These are phyloP conservation scores for Ceratocystis harringtonii DNA, from an alignment of 2,329 filamentous ascomycete genomes.

Conservation along the genomic window DNA sequence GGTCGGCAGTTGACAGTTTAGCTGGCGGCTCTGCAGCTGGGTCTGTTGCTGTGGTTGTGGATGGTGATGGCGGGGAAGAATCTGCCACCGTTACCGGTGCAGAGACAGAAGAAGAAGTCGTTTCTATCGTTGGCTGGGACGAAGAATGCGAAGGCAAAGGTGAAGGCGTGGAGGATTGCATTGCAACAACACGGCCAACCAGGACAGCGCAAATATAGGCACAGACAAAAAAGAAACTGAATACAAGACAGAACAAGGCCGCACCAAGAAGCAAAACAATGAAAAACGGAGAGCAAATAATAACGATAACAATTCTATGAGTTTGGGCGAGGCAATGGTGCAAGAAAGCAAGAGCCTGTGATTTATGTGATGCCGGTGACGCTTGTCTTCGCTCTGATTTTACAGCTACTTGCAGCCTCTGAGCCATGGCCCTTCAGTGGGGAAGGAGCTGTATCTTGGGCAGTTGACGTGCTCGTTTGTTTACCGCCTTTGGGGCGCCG, in stretches of 20 bases:
- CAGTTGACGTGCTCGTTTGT: not conserved
- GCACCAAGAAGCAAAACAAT: slow-evolving; percentile 6
- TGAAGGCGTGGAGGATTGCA: slow-evolving; percentile 6
- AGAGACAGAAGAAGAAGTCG: not conserved
- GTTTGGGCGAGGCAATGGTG: not conserved
- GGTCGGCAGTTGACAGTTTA: not conserved
- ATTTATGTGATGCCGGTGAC: not conserved
- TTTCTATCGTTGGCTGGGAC: not conserved
- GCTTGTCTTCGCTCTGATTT: not conserved
- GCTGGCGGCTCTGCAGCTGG: not conserved
- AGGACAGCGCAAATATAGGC: slow-evolving; percentile 11
- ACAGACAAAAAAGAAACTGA: slow-evolving; percentile 13
- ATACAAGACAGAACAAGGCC: slow-evolving; percentile 14
- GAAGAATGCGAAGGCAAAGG: not conserved
- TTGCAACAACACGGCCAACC: slow-evolving; percentile 7
- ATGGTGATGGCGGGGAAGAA: not conserved
- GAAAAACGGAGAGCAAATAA: slow-evolving; percentile 9
- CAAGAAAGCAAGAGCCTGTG: not conserved
- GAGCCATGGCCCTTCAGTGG: not conserved
- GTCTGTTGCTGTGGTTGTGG: slow-evolving; percentile 9
- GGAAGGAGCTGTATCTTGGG: not conserved
- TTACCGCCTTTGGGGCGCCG: not conserved
- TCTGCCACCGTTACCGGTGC: not conserved
- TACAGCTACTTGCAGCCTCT: not conserved
- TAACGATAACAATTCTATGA: slow-evolving; percentile 1